Evolutionary conservation across 176 grass and related monocot genomes (phyloP).

Genomic region (Oryza nivara): DNA sequence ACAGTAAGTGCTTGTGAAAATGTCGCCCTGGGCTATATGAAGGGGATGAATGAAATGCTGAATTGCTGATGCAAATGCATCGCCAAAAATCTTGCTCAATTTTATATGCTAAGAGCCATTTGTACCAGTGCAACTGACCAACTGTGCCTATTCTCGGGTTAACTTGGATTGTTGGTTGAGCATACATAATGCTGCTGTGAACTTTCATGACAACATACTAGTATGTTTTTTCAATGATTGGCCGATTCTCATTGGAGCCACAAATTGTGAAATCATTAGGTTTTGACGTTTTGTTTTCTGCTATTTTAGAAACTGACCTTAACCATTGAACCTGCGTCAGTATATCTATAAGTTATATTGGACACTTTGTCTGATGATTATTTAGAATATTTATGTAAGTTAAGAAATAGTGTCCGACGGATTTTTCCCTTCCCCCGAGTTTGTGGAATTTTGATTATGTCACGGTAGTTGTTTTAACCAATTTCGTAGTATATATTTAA

Average conservation of each 20-base stretch:
- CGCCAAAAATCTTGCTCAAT: neutral
- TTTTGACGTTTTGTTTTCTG: neutral
- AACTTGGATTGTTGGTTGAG: neutral
- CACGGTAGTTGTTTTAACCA: neutral
- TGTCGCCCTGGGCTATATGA: neutral
- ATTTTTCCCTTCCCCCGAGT: neutral
- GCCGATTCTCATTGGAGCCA: neutral
- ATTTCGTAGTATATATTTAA: neutral
- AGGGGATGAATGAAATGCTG: neutral
- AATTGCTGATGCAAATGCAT: neutral
- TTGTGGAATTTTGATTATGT: neutral
- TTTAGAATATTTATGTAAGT: neutral
- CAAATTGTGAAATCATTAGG: neutral
- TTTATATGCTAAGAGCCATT: neutral
- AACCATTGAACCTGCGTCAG: neutral
- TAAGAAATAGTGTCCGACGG: neutral
- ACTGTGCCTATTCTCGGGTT: conserved; percentile 2
- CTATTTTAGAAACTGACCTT: neutral
- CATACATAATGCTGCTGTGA: neutral
- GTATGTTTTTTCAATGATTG: neutral
- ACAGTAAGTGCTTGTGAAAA: conserved; percentile 5
- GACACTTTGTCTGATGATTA: neutral
- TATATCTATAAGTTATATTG: neutral
- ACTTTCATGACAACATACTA: neutral
- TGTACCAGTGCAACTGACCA: neutral